Percentiles rank a stretch among this genome's conserved stretches.
Conservation (phyloP, 331 rosid genomes). For the Malus hybrid region DNA sequence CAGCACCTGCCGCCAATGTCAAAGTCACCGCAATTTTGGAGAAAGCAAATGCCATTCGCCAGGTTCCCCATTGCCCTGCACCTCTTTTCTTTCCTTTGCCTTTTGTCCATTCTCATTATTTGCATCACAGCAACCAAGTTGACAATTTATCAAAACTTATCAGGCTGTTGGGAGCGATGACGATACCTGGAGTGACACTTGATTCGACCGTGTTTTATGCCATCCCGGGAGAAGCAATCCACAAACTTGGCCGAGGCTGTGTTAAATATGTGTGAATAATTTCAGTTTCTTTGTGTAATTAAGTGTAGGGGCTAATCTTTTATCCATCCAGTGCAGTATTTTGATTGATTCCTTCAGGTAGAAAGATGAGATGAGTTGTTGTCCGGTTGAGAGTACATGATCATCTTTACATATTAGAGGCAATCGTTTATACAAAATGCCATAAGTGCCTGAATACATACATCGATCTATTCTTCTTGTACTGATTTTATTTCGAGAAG, state of each 20-base stretch:
- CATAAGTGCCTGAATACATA: no score
- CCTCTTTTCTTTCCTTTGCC: background rate
- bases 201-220: slow-evolving; percentile 12
- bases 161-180: slow-evolving; percentile 94
- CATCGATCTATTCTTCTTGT: no score
- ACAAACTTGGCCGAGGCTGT: slow-evolving; percentile 30
- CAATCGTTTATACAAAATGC: background rate
- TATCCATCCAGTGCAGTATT: slow-evolving; percentile 15
- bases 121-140: background rate
- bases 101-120: slow-evolving; percentile 2
- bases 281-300: slow-evolving; percentile 30
- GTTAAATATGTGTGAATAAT: slow-evolving; percentile 48
- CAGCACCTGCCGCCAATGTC: slow-evolving; percentile 43
- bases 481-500: no score
- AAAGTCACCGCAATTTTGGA: slow-evolving; percentile 87
- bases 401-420: background rate
- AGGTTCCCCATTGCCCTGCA: slow-evolving; percentile 33
- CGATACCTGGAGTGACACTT: slow-evolving; percentile 83
- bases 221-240: background rate
- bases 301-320: slow-evolving; percentile 43
- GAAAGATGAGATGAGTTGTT: no score
- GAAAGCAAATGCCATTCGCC: slow-evolving; percentile 93
- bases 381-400: no score
- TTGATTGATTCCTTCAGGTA: slow-evolving; percentile 21
- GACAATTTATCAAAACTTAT: slow-evolving; percentile 13